These are phyloP conservation scores for Fomitopsis betulina DNA, from an alignment of 1,284 basidiomycete genomes.

Conservation along the genomic window DNA sequence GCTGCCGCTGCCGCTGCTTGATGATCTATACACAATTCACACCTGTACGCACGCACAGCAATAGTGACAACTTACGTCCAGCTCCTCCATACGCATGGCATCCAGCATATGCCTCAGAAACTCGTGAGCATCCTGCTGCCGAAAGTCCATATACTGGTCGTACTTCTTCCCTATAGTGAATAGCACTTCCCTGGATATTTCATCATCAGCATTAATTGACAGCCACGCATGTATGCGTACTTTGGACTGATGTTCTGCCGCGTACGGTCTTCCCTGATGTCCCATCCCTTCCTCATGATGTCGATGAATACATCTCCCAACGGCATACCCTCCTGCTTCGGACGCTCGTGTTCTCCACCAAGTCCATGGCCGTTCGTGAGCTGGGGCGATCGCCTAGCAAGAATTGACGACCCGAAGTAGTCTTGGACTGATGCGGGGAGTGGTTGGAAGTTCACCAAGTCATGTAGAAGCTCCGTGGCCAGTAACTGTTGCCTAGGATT, in stretches of 20 bases:
- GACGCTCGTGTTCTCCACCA: slow-evolving; percentile 44
- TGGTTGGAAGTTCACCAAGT: slow-evolving; percentile 53
- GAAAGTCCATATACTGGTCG: slow-evolving; percentile 88
- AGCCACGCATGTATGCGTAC: slow-evolving; percentile 33
- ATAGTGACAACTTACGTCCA: slow-evolving; percentile 58
- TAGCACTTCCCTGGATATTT: slow-evolving; percentile 47
- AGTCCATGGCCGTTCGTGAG: slow-evolving; percentile 61
- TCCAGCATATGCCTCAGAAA: slow-evolving; percentile 86
- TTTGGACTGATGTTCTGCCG: slow-evolving; percentile 59
- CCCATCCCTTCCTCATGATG: slow-evolving; percentile 58
- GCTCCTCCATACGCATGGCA: slow-evolving; percentile 93
- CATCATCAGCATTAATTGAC: neutral
- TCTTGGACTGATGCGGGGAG: slow-evolving; percentile 37
- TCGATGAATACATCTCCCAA: slow-evolving; percentile 60
- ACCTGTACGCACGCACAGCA: neutral
- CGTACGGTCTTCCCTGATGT: slow-evolving; percentile 42
- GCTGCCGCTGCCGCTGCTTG: slow-evolving; percentile 71
- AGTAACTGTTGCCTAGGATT: slow-evolving; percentile 43
- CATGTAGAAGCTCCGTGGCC: slow-evolving; percentile 57
- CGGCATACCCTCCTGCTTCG: slow-evolving; percentile 55
- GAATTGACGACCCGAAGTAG: slow-evolving; percentile 33
- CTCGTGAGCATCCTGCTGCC: slow-evolving; percentile 95
- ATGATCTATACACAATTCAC: slow-evolving; percentile 49
- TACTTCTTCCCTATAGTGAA: slow-evolving; percentile 77
- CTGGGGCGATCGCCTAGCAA: slow-evolving; percentile 52